Conservation (phyloP, 129 eudicot species). For the Lactuca saligna region DNA sequence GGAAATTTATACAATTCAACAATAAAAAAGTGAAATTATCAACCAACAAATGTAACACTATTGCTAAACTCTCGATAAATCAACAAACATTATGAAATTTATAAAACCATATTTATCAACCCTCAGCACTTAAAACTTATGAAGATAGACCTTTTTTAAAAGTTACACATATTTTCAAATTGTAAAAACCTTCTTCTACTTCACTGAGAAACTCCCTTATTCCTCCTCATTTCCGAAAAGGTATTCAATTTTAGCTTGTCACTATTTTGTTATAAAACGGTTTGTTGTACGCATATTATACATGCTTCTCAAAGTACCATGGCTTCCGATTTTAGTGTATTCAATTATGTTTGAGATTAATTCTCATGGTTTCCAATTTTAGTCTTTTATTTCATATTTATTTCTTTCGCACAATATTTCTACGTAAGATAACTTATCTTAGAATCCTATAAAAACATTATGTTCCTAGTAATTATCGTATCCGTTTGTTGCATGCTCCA, state of each 20-base stretch:
- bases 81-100: background rate
- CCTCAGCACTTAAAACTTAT: background rate
- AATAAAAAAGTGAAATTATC: background rate
- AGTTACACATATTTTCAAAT: background rate
- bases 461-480: background rate
- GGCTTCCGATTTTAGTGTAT: background rate
- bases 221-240: background rate
- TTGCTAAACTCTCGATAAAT: constrained; percentile 9
- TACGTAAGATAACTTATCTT: background rate
- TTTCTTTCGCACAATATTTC: background rate
- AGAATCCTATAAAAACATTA: background rate
- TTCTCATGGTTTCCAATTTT: background rate
- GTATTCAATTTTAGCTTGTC: constrained; percentile 5
- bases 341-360: background rate
- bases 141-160: too few relatives aligned
- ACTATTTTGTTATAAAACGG: background rate
- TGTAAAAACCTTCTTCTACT: background rate
- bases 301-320: background rate
- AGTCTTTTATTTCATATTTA: background rate
- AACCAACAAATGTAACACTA: background rate
- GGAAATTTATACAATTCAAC: background rate
- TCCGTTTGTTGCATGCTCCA: background rate
- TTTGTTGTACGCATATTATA: background rate
- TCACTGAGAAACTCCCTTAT: background rate
- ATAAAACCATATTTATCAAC: constrained; percentile 9